Evolutionary conservation across 768 basidiomycete species (phyloP).

Genomic region (Termitomyces sp.): DNA sequence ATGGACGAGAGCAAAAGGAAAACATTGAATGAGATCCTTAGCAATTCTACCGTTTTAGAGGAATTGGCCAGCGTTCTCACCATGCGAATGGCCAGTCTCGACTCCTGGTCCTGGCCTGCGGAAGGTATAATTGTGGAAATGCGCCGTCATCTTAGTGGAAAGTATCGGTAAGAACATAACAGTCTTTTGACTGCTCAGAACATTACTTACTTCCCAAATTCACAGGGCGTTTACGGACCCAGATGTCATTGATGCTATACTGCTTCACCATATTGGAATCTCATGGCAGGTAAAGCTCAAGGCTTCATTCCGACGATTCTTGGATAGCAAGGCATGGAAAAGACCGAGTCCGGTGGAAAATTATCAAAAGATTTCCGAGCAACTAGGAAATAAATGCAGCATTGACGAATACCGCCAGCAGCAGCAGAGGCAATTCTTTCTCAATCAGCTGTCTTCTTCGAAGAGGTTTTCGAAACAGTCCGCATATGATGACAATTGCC

Average conservation of each 20-base stretch:
- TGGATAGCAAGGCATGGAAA: slow-evolving; percentile 34
- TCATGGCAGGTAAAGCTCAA: slow-evolving; percentile 37
- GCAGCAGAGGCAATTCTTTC: slow-evolving; percentile 25
- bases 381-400: slow-evolving; percentile 13
- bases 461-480: slow-evolving; percentile 8
- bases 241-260: slow-evolving; percentile 39
- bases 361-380: slow-evolving; percentile 14
- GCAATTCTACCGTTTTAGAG: slow-evolving; percentile 31
- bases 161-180: slow-evolving; percentile 29
- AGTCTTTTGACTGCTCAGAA: not conserved
- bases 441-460: slow-evolving; percentile 27
- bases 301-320: slow-evolving; percentile 22
- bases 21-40: slow-evolving; percentile 36
- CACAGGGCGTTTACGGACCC: slow-evolving; percentile 42
- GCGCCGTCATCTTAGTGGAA: slow-evolving; percentile 43
- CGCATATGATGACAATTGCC: slow-evolving; percentile 15
- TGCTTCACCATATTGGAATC: slow-evolving; percentile 40
- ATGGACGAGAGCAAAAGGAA: slow-evolving; percentile 35
- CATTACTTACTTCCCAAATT: not conserved
- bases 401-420: slow-evolving; percentile 24
- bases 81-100: slow-evolving; percentile 38
- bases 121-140: slow-evolving; percentile 38
- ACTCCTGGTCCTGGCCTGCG: slow-evolving; percentile 39
- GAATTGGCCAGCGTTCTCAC: slow-evolving; percentile 40
- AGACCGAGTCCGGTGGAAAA: slow-evolving; percentile 12